phyloP scores from a whole-genome alignment of 257 asterid species.

The Gentiana straminea region DNA sequence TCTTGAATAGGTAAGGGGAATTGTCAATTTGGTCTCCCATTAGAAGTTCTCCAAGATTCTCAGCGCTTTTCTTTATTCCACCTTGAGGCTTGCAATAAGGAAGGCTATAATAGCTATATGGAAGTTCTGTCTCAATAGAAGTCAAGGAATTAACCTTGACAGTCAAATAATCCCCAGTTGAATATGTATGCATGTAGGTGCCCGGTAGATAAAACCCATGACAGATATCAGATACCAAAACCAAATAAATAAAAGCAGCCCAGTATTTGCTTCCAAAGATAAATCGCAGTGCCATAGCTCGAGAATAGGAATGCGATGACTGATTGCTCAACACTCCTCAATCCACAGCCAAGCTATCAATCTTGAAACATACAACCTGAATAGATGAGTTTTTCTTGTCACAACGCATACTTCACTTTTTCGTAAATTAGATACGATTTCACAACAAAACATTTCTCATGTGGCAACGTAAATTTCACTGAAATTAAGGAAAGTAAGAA shows the following conservation, averaged over 20 bases:
- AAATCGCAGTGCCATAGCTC: conserved; percentile 50
- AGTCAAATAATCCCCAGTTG: conserved; percentile 3
- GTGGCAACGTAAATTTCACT: no score
- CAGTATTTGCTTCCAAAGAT: conserved; percentile 41
- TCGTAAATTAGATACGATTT: no score
- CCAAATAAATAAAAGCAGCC: conserved; percentile 30
- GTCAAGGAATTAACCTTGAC: conserved; percentile 16
- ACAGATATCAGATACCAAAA: conserved; percentile 40
- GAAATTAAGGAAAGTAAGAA: no score
- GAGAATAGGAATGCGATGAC: conserved; percentile 7
- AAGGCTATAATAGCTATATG: conserved; percentile 10
- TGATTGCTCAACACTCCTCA: no score
- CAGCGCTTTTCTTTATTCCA: conserved; percentile 16
- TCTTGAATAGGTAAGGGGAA: conserved; percentile 13
- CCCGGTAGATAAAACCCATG: conserved; percentile 30
- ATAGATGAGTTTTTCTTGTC: no score
- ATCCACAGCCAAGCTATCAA: no score
- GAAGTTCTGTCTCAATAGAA: conserved; percentile 12
- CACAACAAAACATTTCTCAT: no score
- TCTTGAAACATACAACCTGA: no score
- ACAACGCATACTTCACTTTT: no score
- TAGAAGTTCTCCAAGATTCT: conserved; percentile 14
- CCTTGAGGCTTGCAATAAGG: conserved; percentile 10
- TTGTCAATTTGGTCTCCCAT: conserved; percentile 17
- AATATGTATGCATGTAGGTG: conserved; percentile 12